A percentile compares a stretch with the other conserved stretches of the same genome.
phyloP scores from a whole-genome alignment of 73 alveolate species.

The Symbiodinium pilosum region DNA sequence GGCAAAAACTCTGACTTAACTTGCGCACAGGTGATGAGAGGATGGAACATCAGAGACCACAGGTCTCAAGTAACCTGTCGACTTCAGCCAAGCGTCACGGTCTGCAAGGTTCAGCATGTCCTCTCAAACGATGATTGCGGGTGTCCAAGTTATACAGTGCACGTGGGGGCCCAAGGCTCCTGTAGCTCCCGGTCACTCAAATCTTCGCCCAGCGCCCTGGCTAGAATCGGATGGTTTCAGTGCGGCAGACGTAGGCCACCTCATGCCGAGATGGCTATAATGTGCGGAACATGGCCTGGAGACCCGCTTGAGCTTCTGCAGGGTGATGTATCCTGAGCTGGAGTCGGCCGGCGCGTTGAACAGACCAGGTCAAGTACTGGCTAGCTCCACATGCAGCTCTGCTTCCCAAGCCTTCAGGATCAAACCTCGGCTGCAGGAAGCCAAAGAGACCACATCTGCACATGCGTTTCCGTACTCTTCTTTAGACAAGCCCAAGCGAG shows the following conservation, averaged over 20 bases:
- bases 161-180: not conserved
- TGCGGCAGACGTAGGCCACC: too few species aligned
- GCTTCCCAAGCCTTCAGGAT: constrained; percentile 41
- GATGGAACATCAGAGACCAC: not conserved
- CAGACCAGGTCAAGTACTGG: not conserved
- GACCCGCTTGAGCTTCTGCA: constrained; percentile 59
- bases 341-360: not conserved
- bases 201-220: constrained; percentile 62
- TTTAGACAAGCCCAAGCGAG: too few species aligned
- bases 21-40: too few species aligned
- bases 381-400: not conserved
- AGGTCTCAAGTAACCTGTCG: not conserved
- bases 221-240: not conserved
- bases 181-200: constrained; percentile 41
- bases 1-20: not conserved
- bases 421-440: constrained; percentile 6
- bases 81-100: not conserved
- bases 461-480: too few species aligned
- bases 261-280: not conserved
- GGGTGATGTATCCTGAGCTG: constrained; percentile 49
- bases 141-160: too few species aligned
- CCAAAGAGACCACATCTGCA: too few species aligned
- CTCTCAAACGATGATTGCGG: not conserved
- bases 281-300: not conserved
- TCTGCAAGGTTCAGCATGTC: constrained; percentile 75